Evolutionary conservation across 179 eudicot species (phyloP).

Genomic region (Silene vulgaris): DNA sequence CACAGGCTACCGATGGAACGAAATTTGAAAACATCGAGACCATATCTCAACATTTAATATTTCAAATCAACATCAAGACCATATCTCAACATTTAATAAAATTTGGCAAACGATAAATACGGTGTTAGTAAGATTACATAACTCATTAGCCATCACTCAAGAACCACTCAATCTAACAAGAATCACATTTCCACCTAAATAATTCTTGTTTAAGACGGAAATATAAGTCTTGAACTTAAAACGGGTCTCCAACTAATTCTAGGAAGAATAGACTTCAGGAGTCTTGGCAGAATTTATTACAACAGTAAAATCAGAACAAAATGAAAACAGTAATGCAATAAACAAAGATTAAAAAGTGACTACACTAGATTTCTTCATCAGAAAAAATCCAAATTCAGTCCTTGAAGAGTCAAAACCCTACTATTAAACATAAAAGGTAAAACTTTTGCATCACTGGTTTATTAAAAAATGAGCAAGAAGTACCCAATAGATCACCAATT

Average conservation of each 20-base stretch:
- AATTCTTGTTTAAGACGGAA: neutral
- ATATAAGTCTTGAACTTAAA: too few relatives aligned
- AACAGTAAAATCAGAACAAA: neutral
- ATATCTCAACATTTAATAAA: neutral
- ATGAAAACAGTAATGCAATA: neutral
- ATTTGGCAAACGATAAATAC: too few relatives aligned
- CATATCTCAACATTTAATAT: neutral
- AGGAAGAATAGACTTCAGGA: neutral
- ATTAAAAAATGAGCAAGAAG: conserved; percentile 18
- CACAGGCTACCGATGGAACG: neutral
- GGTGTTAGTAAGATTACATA: too few relatives aligned
- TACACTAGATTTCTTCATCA: conserved; percentile 13
- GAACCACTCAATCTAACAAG: conserved; percentile 10
- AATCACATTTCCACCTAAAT: conserved; percentile 11
- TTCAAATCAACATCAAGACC: neutral
- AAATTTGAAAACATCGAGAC: neutral
- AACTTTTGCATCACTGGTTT: conserved; percentile 2
- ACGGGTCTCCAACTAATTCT: neutral
- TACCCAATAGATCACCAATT: conserved; percentile 24
- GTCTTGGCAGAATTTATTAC: neutral
- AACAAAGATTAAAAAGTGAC: conserved; percentile 5
- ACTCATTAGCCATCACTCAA: neutral
- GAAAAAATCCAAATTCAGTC: conserved; percentile 18
- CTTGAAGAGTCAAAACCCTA: conserved; percentile 32
- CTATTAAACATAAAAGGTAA: neutral